Evolutionary conservation across 2,329 filamentous ascomycete species (phyloP).

Genomic region (Penicillium sp.): DNA sequence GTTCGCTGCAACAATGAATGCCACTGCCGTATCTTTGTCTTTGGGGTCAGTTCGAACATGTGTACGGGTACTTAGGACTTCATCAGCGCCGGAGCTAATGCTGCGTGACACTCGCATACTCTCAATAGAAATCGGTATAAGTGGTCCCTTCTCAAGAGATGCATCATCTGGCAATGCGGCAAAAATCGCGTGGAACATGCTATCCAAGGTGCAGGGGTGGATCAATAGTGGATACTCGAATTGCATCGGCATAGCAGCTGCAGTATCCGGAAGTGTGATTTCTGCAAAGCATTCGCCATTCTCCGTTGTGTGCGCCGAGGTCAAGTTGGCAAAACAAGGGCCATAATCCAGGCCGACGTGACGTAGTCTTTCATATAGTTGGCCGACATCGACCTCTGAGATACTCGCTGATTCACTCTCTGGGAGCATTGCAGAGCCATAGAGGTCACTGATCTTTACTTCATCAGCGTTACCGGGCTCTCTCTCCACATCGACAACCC

Average conservation of each 20-base stretch:
- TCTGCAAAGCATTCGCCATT: conserved; percentile 15
- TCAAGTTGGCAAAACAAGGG: conserved; percentile 24
- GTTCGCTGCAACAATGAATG: conserved; percentile 12
- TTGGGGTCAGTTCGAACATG: conserved; percentile 1
- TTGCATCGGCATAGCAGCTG: conserved; percentile 24
- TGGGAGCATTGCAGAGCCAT: neutral
- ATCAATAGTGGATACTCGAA: conserved; percentile 26
- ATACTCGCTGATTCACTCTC: conserved; percentile 2
- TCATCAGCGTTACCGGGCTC: neutral
- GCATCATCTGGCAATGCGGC: conserved; percentile 12
- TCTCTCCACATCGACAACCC: conserved; percentile 6
- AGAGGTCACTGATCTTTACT: neutral
- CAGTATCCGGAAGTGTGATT: conserved; percentile 25
- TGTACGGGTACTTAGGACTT: conserved; percentile 10
- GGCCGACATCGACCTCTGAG: conserved; percentile 15
- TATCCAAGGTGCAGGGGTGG: conserved; percentile 32
- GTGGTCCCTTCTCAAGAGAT: conserved; percentile 8
- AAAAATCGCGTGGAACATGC: conserved; percentile 29
- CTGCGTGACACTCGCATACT: conserved; percentile 14
- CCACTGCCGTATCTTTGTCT: conserved; percentile 3
- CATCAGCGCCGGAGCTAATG: conserved; percentile 5
- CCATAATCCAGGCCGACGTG: conserved; percentile 28
- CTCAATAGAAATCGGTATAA: conserved; percentile 23
- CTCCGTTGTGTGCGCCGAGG: conserved; percentile 9
- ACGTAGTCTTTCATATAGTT: conserved; percentile 25